phyloP scores from a whole-genome alignment of 176 grass and related monocot species.

The Bothriochloa decipiens region DNA sequence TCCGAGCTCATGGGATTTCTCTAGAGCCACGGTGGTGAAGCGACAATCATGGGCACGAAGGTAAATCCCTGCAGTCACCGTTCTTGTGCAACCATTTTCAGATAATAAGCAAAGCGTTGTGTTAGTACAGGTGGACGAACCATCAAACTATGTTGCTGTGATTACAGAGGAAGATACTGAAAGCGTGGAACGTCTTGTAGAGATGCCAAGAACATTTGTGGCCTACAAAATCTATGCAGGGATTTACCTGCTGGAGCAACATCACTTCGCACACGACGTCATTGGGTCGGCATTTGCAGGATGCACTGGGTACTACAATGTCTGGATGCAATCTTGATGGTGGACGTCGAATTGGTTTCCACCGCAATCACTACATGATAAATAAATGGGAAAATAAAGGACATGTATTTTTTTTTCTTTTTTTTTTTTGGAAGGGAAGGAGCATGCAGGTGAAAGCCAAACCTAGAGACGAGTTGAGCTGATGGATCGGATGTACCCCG shows the following conservation, averaged over 20 bases:
- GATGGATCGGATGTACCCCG: neutral
- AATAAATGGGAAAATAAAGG: neutral
- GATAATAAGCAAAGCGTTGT: no score
- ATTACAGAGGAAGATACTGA: slow-evolving; percentile 55
- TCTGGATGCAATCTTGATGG: no score
- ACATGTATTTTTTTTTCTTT: neutral
- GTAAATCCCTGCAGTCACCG: slow-evolving; percentile 30
- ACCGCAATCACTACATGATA: neutral
- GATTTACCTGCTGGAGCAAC: neutral
- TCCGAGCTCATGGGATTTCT: slow-evolving; percentile 53
- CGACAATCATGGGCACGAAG: slow-evolving; percentile 56
- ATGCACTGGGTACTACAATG: neutral
- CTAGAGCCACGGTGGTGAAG: slow-evolving; percentile 48
- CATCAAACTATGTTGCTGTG: slow-evolving; percentile 56
- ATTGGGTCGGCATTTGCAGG: neutral
- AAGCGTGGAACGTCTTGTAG: slow-evolving; percentile 48
- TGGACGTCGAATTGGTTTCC: neutral
- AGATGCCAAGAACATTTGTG: slow-evolving; percentile 35
- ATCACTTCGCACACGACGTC: neutral
- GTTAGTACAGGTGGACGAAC: slow-evolving; percentile 44
- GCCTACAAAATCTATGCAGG: neutral
- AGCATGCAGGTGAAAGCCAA: neutral
- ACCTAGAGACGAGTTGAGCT: neutral
- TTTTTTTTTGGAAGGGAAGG: neutral
- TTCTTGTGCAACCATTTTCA: neutral